Base-by-base conservation (phyloP, 805 yeast genomes). In the Tetrapisispora taiwanensis region DNA sequence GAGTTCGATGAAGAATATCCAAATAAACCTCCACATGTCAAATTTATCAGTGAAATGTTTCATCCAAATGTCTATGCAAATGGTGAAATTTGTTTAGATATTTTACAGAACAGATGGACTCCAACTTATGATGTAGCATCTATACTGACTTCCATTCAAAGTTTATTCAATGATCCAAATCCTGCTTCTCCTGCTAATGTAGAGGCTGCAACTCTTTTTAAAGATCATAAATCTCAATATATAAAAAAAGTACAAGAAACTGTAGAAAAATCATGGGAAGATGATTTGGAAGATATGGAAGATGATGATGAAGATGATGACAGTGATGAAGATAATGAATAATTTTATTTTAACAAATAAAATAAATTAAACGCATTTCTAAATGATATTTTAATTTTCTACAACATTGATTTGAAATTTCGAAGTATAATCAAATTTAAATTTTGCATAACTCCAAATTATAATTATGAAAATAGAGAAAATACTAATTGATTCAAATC, bases 61-160 rank as follows among this genome's bases (percentile, higher is more conserved):
- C 98, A 92, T 62, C 98, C 98, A 3, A 92, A 92, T 60, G 97
- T 92, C 3, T 92, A 92, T 59, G 95, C 95, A 9, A 76, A 81
- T 39, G 98, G 98, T 22, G 97, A 92, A 58, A 76, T 92, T 50
- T 92, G 98, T 68, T 74, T 92, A 50, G 98, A 92, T 67, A 92
- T 92, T 52, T 70, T 92, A 52, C 98, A 92, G 62, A 92, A 90
- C 68, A 74, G 97, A 61, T 92, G 98, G 98, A 84, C 95, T 22
- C 98, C 98, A 12, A 92, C 98, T 0, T 92, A 90, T 60, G 98
- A 92, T 59, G 98, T 92, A 32, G 88, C 95, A 10, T 87, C 95
- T 12, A 90, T 92, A 45, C 72, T 92, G 54, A 92, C 98, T 1
- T 85, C 95, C 24, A 80, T 92, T 46, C 98, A 92, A 63, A 81